Conservation (phyloP, 805 yeast species). For the Limtongozyma cylindracea region DNA sequence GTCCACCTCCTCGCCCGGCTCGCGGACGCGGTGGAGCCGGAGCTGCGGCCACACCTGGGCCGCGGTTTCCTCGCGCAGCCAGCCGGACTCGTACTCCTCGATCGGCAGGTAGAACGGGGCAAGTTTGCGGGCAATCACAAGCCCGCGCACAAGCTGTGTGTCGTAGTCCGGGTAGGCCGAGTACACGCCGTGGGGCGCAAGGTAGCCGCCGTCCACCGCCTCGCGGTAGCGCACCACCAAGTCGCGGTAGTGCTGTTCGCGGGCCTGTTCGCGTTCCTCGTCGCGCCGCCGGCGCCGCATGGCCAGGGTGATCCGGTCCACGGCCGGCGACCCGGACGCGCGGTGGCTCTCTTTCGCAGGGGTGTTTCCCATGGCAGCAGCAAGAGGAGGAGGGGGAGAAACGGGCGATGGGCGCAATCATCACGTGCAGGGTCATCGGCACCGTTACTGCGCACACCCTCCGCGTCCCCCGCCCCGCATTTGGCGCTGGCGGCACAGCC, state of each 20-base stretch:
- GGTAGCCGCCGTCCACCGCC: slow-evolving; percentile 78
- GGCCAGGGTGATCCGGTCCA: too few relatives aligned
- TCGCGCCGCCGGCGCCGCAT: too few relatives aligned
- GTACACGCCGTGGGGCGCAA: slow-evolving; percentile 84
- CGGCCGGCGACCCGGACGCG: too few relatives aligned
- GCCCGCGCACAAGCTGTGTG: slow-evolving; percentile 41
- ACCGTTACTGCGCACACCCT: too few relatives aligned
- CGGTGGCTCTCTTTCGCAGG: slow-evolving; percentile 13
- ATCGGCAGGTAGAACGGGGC: slow-evolving; percentile 87
- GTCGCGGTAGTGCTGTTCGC: slow-evolving; percentile 25
- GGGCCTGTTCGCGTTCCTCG: slow-evolving; percentile 12
- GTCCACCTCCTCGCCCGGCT: slow-evolving; percentile 27
- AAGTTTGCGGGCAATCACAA: slow-evolving; percentile 42
- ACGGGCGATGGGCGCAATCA: too few relatives aligned
- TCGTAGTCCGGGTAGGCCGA: slow-evolving; percentile 53
- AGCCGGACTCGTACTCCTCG: slow-evolving; percentile 45
- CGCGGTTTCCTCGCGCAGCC: slow-evolving; percentile 46
- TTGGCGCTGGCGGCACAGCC: too few relatives aligned
- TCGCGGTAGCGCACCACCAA: slow-evolving; percentile 37
- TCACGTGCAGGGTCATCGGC: too few relatives aligned
- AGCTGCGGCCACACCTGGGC: slow-evolving; percentile 22
- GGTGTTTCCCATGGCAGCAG: slow-evolving; percentile 16
- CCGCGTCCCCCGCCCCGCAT: too few relatives aligned
- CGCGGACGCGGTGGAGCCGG: slow-evolving; percentile 29
- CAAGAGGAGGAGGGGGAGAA: too few relatives aligned